Evolutionary conservation across 2,329 filamentous ascomycete species (phyloP).

Genomic region (Hortaea sp.): DNA sequence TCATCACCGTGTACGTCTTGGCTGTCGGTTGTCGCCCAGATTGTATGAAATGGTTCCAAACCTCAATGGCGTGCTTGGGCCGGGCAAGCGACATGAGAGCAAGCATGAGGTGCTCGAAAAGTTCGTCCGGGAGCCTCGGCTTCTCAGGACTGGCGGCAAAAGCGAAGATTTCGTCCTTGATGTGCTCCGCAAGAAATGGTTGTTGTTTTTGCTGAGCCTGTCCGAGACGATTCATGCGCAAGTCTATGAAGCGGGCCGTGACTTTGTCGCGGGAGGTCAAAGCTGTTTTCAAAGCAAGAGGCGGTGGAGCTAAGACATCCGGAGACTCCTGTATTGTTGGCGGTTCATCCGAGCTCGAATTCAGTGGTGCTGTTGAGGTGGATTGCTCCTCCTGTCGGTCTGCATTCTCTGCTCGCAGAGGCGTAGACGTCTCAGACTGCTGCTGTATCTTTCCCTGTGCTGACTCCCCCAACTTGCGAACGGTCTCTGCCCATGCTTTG

Average conservation of each 20-base stretch:
- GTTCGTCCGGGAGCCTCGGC: constrained; percentile 12
- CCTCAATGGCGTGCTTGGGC: constrained; percentile 37
- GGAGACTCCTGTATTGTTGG: neutral
- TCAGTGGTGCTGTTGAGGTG: no score
- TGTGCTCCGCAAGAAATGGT: constrained; percentile 7
- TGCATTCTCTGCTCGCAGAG: no score
- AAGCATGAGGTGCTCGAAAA: constrained; percentile 35
- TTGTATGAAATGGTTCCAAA: constrained; percentile 48
- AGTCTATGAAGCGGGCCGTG: constrained; percentile 2
- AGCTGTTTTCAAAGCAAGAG: neutral
- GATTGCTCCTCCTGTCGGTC: no score
- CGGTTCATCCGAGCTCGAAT: neutral
- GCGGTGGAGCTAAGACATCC: neutral
- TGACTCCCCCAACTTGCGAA: no score
- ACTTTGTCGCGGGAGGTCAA: neutral
- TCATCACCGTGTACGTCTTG: constrained; percentile 62
- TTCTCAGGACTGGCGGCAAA: constrained; percentile 1
- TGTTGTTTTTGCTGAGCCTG: constrained; percentile 13
- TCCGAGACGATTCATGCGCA: constrained; percentile 9
- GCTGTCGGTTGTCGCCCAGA: constrained; percentile 49
- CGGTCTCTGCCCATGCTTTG: no score
- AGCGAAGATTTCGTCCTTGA: constrained; percentile 10
- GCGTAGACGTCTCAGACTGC: no score
- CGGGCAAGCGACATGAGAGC: constrained; percentile 36
- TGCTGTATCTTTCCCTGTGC: no score